Percentiles rank a stretch among this genome's conserved stretches.
Conservation (phyloP, 140 eudicot genomes). For the Senecio squalidus region DNA sequence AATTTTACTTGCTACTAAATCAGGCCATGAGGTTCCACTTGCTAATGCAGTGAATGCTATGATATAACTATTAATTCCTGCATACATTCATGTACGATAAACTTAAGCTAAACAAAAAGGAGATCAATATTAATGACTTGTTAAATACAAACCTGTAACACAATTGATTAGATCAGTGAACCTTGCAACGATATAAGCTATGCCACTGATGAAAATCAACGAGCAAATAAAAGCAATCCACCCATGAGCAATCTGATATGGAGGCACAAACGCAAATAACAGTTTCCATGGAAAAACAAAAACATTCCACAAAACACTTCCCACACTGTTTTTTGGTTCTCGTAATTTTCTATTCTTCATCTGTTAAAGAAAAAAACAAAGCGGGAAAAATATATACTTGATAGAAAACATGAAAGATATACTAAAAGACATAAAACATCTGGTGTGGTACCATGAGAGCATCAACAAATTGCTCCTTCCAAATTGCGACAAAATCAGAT, state of each 20-base stretch:
- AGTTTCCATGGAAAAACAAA: slow-evolving; percentile 77
- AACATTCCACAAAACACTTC: slow-evolving; percentile 46
- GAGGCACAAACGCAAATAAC: slow-evolving; percentile 90
- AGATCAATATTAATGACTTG: neutral
- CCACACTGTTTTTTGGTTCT: slow-evolving; percentile 26
- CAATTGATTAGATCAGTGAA: slow-evolving; percentile 84
- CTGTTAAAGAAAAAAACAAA: slow-evolving; percentile 31
- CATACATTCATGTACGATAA: slow-evolving; percentile 27
- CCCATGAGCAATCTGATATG: slow-evolving; percentile 89
- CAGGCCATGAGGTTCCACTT: slow-evolving; percentile 96
- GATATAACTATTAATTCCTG: slow-evolving; percentile 78
- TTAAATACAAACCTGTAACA: slow-evolving; percentile 60
- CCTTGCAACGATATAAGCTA: slow-evolving; percentile 77
- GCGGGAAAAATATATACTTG: too few species aligned
- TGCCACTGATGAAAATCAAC: slow-evolving; percentile 69
- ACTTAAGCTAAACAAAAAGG: neutral
- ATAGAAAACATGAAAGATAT: too few species aligned
- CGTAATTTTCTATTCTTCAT: slow-evolving; percentile 40
- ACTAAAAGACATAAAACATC: too few species aligned
- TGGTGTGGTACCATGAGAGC: slow-evolving; percentile 77
- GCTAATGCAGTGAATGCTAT: slow-evolving; percentile 94
- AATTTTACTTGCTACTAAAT: slow-evolving; percentile 93
- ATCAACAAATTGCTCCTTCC: slow-evolving; percentile 80
- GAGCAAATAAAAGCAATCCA: slow-evolving; percentile 90
- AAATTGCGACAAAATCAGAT: slow-evolving; percentile 28